phyloP scores from a whole-genome alignment of 129 eudicot genomes.

The Flaveria brownii region DNA sequence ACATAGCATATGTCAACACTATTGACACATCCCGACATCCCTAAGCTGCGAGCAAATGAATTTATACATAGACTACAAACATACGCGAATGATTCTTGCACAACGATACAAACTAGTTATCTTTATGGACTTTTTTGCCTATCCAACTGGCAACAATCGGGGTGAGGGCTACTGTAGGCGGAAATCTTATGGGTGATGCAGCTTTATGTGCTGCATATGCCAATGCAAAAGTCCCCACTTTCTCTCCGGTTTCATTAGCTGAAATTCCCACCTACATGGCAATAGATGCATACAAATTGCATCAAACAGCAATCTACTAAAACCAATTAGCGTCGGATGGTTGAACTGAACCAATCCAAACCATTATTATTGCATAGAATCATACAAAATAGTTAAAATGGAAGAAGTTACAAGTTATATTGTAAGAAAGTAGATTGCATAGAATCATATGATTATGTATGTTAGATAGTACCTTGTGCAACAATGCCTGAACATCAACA shows the following conservation, averaged over 20 bases:
- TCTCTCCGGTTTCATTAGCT: conserved; percentile 72
- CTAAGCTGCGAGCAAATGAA: conserved; percentile 17
- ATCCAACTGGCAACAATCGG: conserved; percentile 98
- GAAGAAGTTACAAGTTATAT: not conserved
- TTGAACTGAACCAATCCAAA: not conserved
- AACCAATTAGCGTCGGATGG: no score
- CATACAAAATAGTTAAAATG: no score
- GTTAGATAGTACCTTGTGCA: conserved; percentile 60
- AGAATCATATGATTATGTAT: not conserved
- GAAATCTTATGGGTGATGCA: conserved; percentile 95
- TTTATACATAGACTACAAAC: conserved; percentile 26
- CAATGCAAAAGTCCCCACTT: conserved; percentile 97
- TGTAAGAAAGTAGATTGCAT: not conserved
- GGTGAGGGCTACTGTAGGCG: conserved; percentile 95
- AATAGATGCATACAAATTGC: not conserved
- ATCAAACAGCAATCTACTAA: not conserved
- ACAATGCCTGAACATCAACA: conserved; percentile 79
- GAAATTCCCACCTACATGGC: conserved; percentile 80
- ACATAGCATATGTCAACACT: not conserved
- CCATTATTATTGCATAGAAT: no score
- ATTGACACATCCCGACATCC: not conserved
- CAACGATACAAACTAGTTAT: conserved; percentile 33
- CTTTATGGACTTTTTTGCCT: conserved; percentile 72
- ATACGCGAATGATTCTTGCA: conserved; percentile 5
- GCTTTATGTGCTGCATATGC: conserved; percentile 99